A percentile compares a stretch with the other conserved stretches of the same genome.
phyloP scores from a whole-genome alignment of 768 basidiomycete species.

The Boletus huronensis region DNA sequence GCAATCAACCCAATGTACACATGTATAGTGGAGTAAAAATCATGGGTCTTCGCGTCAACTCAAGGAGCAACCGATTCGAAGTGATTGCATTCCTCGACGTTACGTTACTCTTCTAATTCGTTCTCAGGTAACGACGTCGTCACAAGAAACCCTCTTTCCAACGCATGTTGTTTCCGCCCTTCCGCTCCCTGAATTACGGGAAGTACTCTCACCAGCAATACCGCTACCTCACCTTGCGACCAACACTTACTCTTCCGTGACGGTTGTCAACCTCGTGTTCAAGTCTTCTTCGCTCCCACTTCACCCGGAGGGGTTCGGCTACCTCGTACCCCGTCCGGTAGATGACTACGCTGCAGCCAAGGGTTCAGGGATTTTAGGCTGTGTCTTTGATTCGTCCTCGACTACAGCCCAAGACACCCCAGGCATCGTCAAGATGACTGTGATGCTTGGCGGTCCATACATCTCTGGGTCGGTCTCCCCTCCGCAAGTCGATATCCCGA shows the following conservation, averaged over 20 bases:
- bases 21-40: slow-evolving; percentile 46
- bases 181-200: slow-evolving; percentile 53
- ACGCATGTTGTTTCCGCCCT: slow-evolving; percentile 78
- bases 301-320: slow-evolving; percentile 89
- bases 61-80: slow-evolving; percentile 40
- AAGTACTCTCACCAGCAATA: slow-evolving; percentile 38
- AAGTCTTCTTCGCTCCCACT: slow-evolving; percentile 42
- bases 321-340: slow-evolving; percentile 80
- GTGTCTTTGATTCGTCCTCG: slow-evolving; percentile 85
- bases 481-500: slow-evolving; percentile 25
- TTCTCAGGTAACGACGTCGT: slow-evolving; percentile 33
- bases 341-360: slow-evolving; percentile 44
- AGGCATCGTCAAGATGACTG: slow-evolving; percentile 71
- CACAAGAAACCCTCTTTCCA: slow-evolving; percentile 36
- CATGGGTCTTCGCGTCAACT: slow-evolving; percentile 31
- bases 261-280: slow-evolving; percentile 89
- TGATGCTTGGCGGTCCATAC: slow-evolving; percentile 89
- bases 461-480: slow-evolving; percentile 6
- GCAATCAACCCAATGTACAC: slow-evolving; percentile 51
- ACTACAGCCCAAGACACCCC: slow-evolving; percentile 55
- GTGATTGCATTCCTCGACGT: slow-evolving; percentile 30
- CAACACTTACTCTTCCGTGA: slow-evolving; percentile 78
- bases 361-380: slow-evolving; percentile 64
- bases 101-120: slow-evolving; percentile 2
- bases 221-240: slow-evolving; percentile 59